Percentiles rank a stretch among this genome's conserved stretches.
These are phyloP conservation scores for Zea luxurians DNA, from an alignment of 176 grass and related monocot genomes.

Conservation along the genomic window DNA sequence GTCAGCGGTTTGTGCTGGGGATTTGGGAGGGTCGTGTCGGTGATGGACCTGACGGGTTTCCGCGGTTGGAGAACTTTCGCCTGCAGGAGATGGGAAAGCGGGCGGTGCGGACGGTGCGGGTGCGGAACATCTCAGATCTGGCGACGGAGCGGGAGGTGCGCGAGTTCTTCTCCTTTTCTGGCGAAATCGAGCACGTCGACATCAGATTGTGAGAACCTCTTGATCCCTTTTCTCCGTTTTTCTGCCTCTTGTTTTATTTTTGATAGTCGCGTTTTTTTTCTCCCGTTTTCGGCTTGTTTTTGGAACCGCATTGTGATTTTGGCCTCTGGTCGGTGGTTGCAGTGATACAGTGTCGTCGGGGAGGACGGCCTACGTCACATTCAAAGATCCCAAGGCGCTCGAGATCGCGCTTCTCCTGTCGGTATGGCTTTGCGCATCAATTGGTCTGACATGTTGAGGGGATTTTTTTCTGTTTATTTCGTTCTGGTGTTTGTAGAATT, in stretches of 20 bases:
- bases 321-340: conserved; percentile 7
- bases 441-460: background rate
- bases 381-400: conserved; percentile 87
- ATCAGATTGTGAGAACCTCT: conserved; percentile 48
- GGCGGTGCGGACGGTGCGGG: conserved; percentile 70
- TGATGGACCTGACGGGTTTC: background rate
- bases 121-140: conserved; percentile 97
- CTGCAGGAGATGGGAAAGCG: conserved; percentile 39
- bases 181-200: conserved; percentile 90
- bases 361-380: conserved; percentile 81
- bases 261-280: background rate
- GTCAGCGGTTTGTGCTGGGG: background rate
- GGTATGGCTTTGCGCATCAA: conserved; percentile 34
- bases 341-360: conserved; percentile 56
- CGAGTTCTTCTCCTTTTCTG: conserved; percentile 99
- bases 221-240: background rate
- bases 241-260: background rate
- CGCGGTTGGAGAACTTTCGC: background rate
- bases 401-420: conserved; percentile 90
- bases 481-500: conserved; percentile 7
- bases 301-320: conserved; percentile 23
- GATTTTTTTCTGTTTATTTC: background rate
- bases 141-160: conserved; percentile 87
- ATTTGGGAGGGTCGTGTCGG: background rate
- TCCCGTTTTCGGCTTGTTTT: background rate